Base-by-base conservation (phyloP, 106 monocot species). In the Allium cepa region DNA sequence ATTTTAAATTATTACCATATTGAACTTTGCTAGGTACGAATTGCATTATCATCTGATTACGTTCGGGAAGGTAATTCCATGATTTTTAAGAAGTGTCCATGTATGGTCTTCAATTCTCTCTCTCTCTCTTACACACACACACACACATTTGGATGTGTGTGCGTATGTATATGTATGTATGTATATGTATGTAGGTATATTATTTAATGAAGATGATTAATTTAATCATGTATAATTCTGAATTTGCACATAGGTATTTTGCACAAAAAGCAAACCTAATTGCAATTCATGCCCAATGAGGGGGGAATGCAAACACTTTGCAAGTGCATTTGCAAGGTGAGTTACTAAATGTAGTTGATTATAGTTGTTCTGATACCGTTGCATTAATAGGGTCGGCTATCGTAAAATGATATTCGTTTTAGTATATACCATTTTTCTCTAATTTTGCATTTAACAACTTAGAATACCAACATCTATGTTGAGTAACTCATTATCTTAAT, bases 241-340 rank as follows among this genome's bases (percentile, higher is more conserved):
- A 48, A 36, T 9, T 70, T 47, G 48, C 22, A 46, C 79, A 74
- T 81, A 89, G 88, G 88, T 89, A 12, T 89, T 89, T 58, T 89
- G 88, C 67, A 84, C 88, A 77, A 89, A 89, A 72, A 89, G 81
- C 79, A 89, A 82, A 66, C 88, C 88, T 64, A 89, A 89, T 62
- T 89, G 88, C 68, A 89, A 88, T 72, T 64, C 88, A n/a, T 89
- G 88, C 56, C 88, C 88, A 64, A 77, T 89, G 84, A 79, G 84
- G 77, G 84, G 81, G 72, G 88, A 89, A 60, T 89, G 88, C 75
- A 84, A 76, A 71, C 88, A 89, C 66, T 89, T 89, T 77, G 88
- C 88, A 70, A 89, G 88, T 70, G 88, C 88, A 47, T 89, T 79
- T 72, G 84, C 88, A 12, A 89, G 88, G 88, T 84, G 74, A 56